Base-by-base conservation (phyloP, 75 land plant genomes). In the Azolla pinnata region DNA sequence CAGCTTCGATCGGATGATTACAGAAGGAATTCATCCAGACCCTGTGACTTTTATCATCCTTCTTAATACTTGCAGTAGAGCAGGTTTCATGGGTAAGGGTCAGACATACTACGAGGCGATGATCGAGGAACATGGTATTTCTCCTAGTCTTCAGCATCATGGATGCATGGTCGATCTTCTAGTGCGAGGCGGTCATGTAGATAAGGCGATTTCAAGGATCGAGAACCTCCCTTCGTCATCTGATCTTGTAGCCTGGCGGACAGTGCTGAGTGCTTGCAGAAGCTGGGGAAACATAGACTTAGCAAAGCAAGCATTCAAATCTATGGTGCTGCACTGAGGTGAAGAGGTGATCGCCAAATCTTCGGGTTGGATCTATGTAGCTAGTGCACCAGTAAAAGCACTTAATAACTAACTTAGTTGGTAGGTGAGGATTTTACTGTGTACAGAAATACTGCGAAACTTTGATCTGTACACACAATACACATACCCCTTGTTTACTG, bases 31-130 rank as follows among this genome's bases (percentile, higher is more conserved):
- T 16, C 31, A 21, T 7, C 79, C 75, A 25, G 66, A 71, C 38
- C 78, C 76, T 35, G 78, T 67, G 23, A 75, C 82, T 4, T 72
- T 76, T 49, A 69, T 72, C 0, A 62, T 81, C 30, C 55, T 75
- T 72, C 61, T 82, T 17, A 76, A 80, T 30, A 81, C 85, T 9
- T 79, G 69, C 60, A 62, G 75, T 46, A 3, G 49, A 46, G 14
- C 2, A 23, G 49, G 49, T 18, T 14, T 46, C 3, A 18, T 14
- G n/a, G 14, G 21, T 2, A 46, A 46, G 17, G 21, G 49, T 14
- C 23, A 46, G 49, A 46, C 49, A 46, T 46, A 46, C 21, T 46
- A 18, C 21, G 23, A 46, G 49, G 49, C 49, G 10, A 46, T 46
- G 49, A 23, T 18, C 2, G 21, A 46, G 21, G 49, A 46, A 2